These are phyloP conservation scores for Nyctanthes arbortristis DNA, from an alignment of 257 asterid genomes.

Conservation along the genomic window DNA sequence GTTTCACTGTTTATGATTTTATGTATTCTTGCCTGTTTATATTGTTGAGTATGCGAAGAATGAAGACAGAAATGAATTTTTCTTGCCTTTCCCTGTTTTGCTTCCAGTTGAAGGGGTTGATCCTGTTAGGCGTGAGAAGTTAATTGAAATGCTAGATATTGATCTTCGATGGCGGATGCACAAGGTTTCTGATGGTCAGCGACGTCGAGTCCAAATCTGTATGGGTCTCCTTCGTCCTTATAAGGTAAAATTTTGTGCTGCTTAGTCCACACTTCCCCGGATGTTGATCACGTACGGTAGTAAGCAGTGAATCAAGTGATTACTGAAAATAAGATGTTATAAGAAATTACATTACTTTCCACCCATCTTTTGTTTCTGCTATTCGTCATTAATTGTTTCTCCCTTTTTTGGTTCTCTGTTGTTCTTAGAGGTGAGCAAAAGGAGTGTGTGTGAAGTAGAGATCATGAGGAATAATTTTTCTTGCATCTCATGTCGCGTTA, in stretches of 20 bases:
- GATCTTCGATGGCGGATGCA: constrained; percentile 96
- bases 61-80: constrained; percentile 2
- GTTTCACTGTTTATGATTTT: background rate
- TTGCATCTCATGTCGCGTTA: background rate
- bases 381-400: background rate
- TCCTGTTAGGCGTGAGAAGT: constrained; percentile 80
- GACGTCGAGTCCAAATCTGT: constrained; percentile 97
- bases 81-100: constrained; percentile 22
- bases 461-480: background rate
- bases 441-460: background rate
- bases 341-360: background rate
- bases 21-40: constrained; percentile 1
- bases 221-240: constrained; percentile 97
- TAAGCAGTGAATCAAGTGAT: constrained; percentile 5
- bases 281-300: background rate
- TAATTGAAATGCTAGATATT: constrained; percentile 82
- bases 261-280: constrained; percentile 7
- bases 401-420: background rate
- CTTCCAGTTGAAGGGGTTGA: constrained; percentile 94
- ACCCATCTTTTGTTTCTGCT: background rate
- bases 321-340: background rate
- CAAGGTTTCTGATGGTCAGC: constrained; percentile 98
- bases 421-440: constrained; percentile 5
- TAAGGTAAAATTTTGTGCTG: constrained; percentile 49
- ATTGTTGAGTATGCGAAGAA: constrained; percentile 15